These are phyloP conservation scores for Myxozyma monticola DNA, from an alignment of 805 yeast genomes.

Conservation along the genomic window DNA sequence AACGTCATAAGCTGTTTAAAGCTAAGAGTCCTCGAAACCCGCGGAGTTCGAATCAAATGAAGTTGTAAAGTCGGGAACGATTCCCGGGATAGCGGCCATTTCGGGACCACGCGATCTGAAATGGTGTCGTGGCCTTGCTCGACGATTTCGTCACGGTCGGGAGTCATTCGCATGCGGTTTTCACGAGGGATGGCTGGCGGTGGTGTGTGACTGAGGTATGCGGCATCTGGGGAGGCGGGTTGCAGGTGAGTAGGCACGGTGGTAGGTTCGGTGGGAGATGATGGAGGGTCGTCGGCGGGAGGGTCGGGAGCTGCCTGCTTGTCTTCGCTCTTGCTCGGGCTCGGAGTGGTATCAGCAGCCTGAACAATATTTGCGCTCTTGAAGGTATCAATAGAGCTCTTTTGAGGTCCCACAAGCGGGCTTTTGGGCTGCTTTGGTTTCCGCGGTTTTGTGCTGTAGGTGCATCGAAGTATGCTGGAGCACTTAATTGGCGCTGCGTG, in stretches of 20 bases:
- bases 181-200: constrained; percentile 17
- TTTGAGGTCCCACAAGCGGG: too few species aligned
- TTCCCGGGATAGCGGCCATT: constrained; percentile 32
- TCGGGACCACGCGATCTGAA: constrained; percentile 29
- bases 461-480: too few species aligned
- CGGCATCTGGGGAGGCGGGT: constrained; percentile 11
- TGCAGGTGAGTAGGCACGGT: not conserved
- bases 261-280: not conserved
- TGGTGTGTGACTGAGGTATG: constrained; percentile 7
- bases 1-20: constrained; percentile 63
- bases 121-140: constrained; percentile 21
- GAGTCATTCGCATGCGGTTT: constrained; percentile 25
- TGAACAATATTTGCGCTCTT: too few species aligned
- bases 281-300: not conserved
- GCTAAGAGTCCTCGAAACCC: constrained; percentile 56
- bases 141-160: constrained; percentile 28
- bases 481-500: too few species aligned
- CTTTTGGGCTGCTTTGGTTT: too few species aligned
- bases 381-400: too few species aligned
- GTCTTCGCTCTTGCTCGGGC: too few species aligned
- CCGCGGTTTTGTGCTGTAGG: too few species aligned
- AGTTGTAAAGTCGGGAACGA: constrained; percentile 30
- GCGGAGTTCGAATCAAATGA: constrained; percentile 52
- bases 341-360: too few species aligned
- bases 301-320: not conserved